A percentile compares a stretch with the other conserved stretches of the same genome.
phyloP scores from a whole-genome alignment of 202 grass and related monocot species.

The Cymbopogon flexuosus region DNA sequence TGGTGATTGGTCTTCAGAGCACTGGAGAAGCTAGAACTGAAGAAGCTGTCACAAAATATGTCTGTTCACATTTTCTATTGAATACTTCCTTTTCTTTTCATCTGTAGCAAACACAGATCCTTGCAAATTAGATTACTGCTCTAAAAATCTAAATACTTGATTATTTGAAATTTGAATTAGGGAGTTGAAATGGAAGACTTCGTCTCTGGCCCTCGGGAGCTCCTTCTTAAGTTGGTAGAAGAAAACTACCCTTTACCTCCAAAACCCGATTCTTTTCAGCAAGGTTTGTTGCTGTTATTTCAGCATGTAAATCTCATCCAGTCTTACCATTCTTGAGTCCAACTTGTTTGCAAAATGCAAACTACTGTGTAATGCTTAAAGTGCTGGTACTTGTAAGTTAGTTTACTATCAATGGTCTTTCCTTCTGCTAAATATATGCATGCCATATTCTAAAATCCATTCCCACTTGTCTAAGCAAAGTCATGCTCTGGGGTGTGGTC shows the following conservation, averaged over 20 bases:
- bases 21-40: slow-evolving; percentile 98
- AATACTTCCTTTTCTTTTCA: neutral
- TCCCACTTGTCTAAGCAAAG: slow-evolving; percentile 2
- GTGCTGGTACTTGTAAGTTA: neutral
- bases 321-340: neutral
- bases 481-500: slow-evolving; percentile 3
- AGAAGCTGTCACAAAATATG: slow-evolving; percentile 97
- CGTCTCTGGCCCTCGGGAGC: slow-evolving; percentile 84
- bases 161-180: slow-evolving; percentile 48
- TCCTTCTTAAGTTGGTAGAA: slow-evolving; percentile 94
- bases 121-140: slow-evolving; percentile 14
- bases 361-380: neutral
- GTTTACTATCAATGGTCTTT: slow-evolving; percentile 4
- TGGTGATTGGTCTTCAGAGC: slow-evolving; percentile 98
- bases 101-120: neutral
- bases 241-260: slow-evolving; percentile 89
- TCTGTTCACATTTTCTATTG: slow-evolving; percentile 40
- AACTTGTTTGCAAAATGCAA: slow-evolving; percentile 2
- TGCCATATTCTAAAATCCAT: neutral
- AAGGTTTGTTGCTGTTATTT: slow-evolving; percentile 50
- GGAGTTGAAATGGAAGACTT: slow-evolving; percentile 97
- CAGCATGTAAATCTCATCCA: slow-evolving; percentile 12
- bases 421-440: slow-evolving; percentile 21
- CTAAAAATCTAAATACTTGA: slow-evolving; percentile 11
- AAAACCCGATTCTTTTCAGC: slow-evolving; percentile 67